Conservation (phyloP, 345 rosid species). For the Eucalyptus pauciflora region DNA sequence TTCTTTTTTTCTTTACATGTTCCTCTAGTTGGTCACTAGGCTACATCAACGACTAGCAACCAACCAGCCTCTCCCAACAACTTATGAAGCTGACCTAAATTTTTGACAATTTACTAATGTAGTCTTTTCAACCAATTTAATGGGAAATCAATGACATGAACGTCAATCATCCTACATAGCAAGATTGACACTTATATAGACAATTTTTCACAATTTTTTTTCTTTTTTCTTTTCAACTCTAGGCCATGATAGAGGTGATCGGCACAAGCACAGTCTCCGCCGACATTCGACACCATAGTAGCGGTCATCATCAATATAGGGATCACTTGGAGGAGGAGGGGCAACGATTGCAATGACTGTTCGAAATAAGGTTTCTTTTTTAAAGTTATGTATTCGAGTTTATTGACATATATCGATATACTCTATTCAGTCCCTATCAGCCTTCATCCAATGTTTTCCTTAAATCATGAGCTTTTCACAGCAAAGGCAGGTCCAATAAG, state of each 20-base stretch:
- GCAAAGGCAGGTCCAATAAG: background rate
- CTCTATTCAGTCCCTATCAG: background rate
- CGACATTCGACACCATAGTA: background rate
- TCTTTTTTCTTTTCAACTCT: too few species aligned
- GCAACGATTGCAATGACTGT: background rate
- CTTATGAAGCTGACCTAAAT: too few species aligned
- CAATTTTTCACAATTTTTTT: fast-evolving
- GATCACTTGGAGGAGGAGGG: background rate
- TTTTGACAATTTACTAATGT: fast-evolving
- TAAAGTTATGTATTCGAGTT: background rate
- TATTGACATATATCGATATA: background rate
- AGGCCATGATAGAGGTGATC: fast-evolving
- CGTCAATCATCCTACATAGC: fast-evolving
- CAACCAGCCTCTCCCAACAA: too few species aligned
- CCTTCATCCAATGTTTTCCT: background rate
- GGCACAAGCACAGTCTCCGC: fast-evolving
- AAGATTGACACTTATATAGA: fast-evolving
- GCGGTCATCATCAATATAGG: background rate
- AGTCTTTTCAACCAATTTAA: fast-evolving
- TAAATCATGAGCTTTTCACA: background rate
- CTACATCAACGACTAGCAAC: fast-evolving
- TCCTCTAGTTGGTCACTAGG: too few species aligned
- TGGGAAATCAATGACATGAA: fast-evolving
- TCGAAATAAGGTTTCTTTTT: too few species aligned
- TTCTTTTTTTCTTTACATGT: too few species aligned